Evolutionary conservation across 148 eudicot species (phyloP).

Genomic region (Spergularia marina): DNA sequence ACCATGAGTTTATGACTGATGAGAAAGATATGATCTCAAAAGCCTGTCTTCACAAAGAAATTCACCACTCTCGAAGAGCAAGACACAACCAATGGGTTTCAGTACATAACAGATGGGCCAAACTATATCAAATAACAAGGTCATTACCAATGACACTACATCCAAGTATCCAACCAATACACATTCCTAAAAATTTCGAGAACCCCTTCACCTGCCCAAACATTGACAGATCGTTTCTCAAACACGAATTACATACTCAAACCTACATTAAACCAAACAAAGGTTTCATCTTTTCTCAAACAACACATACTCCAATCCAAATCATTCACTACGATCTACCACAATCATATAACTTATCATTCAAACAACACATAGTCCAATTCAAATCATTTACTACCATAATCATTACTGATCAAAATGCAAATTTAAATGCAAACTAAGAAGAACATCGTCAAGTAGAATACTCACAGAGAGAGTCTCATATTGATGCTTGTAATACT

Average conservation of each 20-base stretch:
- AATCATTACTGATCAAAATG: not conserved
- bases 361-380: not conserved
- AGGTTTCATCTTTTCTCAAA: not conserved
- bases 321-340: not conserved
- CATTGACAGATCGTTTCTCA: too few species aligned
- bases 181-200: not conserved
- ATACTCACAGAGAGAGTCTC: slow-evolving; percentile 50
- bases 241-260: not conserved
- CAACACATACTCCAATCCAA: not conserved
- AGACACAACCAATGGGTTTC: not conserved
- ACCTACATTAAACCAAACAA: not conserved
- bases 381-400: not conserved
- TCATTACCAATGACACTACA: not conserved
- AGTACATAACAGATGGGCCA: not conserved
- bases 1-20: too few species aligned
- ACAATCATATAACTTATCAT: not conserved
- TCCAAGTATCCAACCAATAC: not conserved
- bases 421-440: not conserved
- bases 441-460: not conserved
- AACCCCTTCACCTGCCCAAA: not conserved
- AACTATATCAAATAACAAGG: not conserved
- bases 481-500: slow-evolving; percentile 43
- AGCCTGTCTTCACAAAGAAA: not conserved
- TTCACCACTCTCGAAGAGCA: not conserved
- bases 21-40: not conserved